Evolutionary conservation across 768 basidiomycete genomes (phyloP), one percentile per base, ranked within the genome.

Genomic region (Daedaleopsis nitida): DNA sequence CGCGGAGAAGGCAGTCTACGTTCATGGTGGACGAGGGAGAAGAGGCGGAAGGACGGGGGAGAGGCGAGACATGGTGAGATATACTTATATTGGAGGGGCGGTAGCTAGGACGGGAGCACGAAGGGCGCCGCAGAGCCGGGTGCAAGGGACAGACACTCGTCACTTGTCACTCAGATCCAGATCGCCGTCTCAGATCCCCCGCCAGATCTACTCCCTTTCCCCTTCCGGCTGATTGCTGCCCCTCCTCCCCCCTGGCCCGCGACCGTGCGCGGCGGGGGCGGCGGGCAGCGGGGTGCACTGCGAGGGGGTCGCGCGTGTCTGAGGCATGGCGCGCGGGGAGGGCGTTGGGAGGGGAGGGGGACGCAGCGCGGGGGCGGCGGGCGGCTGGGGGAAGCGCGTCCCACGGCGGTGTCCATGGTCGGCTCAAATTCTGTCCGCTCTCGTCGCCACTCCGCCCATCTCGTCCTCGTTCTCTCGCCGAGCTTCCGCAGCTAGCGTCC

Each of bases 21-120:
- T 64, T 59, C 66, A 75, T 75, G 68, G 65, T 58, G 65, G 57
- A 55, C 60, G 32, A 63, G 39, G 44, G 52, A 64, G 38, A 47
- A 47, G 52, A 55, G 51, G 59, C 34, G 43, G 57, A 53, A 50
- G 44, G 16, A 52, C 34, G 60, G 52, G 57, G 59, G 48, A 58
- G 56, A 59, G 55, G 56, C 34, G 55, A 48, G 53, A 49, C 45
- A 34, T 47, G 57, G 62, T 67, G 61, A 27, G 47, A 50, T 54
- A 61, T 55, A 52, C 38, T 55, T 48, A 57, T 54, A 57, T 32
- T 32, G 27, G 47, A 56, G 39, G 43, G 48, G 61, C 43, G 56
- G 47, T 51, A 49, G 62, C 52, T 52, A 57, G 55, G 56, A 64
- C 65, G 55, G 47, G 63, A 69, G 66, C 65, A 68, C 65, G 69